Conservation (phyloP, 2,329 filamentous ascomycete species). For the Colletotrichum paranaense region DNA sequence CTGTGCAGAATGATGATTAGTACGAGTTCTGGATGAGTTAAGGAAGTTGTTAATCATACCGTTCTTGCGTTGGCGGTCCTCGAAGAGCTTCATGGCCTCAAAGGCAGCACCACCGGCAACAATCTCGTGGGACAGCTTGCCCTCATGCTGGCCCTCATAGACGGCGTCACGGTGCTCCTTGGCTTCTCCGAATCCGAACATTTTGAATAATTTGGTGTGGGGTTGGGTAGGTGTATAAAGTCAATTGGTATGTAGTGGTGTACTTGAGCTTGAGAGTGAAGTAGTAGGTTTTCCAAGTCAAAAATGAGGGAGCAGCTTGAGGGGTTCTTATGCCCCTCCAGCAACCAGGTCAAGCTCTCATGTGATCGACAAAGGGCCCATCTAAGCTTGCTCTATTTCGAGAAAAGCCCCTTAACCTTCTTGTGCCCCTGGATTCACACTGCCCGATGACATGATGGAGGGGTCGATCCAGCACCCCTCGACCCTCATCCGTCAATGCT, state of each 20-base stretch:
- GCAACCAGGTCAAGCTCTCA: constrained; percentile 8
- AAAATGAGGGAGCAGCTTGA: constrained; percentile 3
- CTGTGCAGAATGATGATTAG: constrained; percentile 47
- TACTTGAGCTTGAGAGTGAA: not conserved
- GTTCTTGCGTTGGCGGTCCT: constrained; percentile 78
- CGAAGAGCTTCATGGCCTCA: constrained; percentile 82
- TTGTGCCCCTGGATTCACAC: constrained; percentile 10
- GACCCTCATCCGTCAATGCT: not conserved
- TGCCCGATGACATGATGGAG: not conserved
- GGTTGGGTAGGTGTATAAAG: not conserved
- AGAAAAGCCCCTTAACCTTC: not conserved
- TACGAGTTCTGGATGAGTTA: not conserved
- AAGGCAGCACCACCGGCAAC: constrained; percentile 82
- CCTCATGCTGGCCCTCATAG: constrained; percentile 42
- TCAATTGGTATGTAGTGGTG: not conserved
- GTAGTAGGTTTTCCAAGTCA: rapidly evolving
- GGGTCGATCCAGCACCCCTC: not conserved
- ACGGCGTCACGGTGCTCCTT: constrained; percentile 40
- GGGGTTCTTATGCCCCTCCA: constrained; percentile 24
- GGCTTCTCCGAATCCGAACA: constrained; percentile 38
- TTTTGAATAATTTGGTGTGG: not conserved
- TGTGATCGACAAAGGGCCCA: constrained; percentile 15
- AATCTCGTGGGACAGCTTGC: constrained; percentile 69
- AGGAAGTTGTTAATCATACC: constrained; percentile 56
- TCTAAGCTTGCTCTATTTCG: constrained; percentile 16